These are phyloP conservation scores for Hypoxylon sp. DNA, from an alignment of 2,329 filamentous ascomycete species.

Conservation along the genomic window DNA sequence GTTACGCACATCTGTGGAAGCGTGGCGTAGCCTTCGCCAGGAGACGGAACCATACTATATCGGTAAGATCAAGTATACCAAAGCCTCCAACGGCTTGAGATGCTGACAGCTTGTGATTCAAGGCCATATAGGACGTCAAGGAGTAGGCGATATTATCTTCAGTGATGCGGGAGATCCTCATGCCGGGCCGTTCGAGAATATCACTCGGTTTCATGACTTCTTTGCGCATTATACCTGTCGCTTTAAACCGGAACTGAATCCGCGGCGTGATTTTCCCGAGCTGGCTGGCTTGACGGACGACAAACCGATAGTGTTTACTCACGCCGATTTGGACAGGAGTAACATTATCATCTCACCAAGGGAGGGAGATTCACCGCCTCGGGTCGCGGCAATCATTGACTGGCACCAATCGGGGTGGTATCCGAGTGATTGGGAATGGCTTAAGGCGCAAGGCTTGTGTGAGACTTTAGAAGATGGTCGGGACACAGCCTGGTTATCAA, in stretches of 20 bases:
- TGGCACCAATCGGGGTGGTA: constrained; percentile 44
- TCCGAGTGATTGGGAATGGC: constrained; percentile 38
- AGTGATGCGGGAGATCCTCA: constrained; percentile 30
- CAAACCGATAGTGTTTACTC: constrained; percentile 35
- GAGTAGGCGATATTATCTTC: constrained; percentile 38
- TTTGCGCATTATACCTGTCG: constrained; percentile 32
- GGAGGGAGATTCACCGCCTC: constrained; percentile 18
- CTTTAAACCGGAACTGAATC: constrained; percentile 20
- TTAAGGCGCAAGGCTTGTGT: constrained; percentile 32
- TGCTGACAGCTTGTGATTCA: constrained; percentile 16
- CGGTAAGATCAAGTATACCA: constrained; percentile 17
- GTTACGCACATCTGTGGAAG: constrained; percentile 28
- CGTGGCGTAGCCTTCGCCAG: constrained; percentile 35
- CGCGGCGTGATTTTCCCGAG: constrained; percentile 31
- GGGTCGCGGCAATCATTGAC: constrained; percentile 37
- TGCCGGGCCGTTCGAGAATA: constrained; percentile 34
- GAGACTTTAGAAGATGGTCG: constrained; percentile 26
- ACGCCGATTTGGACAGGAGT: constrained; percentile 36
- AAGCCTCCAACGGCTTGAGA: neutral
- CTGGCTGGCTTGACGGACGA: constrained; percentile 36
- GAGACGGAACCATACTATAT: constrained; percentile 34
- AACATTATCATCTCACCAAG: constrained; percentile 35
- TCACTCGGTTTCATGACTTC: constrained; percentile 39
- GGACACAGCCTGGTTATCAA: constrained; percentile 33
- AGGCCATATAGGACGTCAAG: constrained; percentile 43